Conservation (phyloP, 495 filamentous ascomycete species). For the Penicillium steckii region DNA sequence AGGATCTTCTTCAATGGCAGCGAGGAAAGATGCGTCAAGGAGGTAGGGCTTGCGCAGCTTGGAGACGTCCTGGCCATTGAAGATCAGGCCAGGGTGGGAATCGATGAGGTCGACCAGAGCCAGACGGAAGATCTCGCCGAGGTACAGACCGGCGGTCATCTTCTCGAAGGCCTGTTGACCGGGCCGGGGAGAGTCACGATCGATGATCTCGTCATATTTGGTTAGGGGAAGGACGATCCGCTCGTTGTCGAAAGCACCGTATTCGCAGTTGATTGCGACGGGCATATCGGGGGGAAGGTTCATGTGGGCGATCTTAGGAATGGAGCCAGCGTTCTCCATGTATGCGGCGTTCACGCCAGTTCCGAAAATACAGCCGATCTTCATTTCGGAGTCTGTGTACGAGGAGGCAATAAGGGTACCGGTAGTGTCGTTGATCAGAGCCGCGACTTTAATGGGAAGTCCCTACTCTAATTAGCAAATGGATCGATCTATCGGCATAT, state of each 20-base stretch:
- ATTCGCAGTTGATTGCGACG: slow-evolving; percentile 99
- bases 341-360: slow-evolving; percentile 98
- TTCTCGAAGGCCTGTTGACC: slow-evolving; percentile 98
- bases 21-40: slow-evolving; percentile 91
- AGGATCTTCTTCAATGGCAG: slow-evolving; percentile 91
- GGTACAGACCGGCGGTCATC: slow-evolving; percentile 94
- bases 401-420: slow-evolving; percentile 98
- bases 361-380: slow-evolving; percentile 97
- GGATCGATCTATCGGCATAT: background rate
- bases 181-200: slow-evolving; percentile 89
- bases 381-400: slow-evolving; percentile 89
- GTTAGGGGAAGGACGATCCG: slow-evolving; percentile 88
- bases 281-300: slow-evolving; percentile 86
- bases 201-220: slow-evolving; percentile 78
- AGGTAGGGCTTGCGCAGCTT: slow-evolving; percentile 79
- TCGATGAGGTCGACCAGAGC: slow-evolving; percentile 83
- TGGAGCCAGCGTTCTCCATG: slow-evolving; percentile 88
- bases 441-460: slow-evolving; percentile 89
- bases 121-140: slow-evolving; percentile 92
- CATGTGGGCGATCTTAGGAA: slow-evolving; percentile 92
- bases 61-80: slow-evolving; percentile 76
- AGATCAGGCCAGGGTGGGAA: slow-evolving; percentile 72
- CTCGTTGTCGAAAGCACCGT: slow-evolving; percentile 98
- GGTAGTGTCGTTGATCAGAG: slow-evolving; percentile 96
- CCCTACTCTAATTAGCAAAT: slow-evolving; percentile 49